These are phyloP conservation scores for Ormosia semicastrata DNA, from an alignment of 306 rosid genomes.

Conservation along the genomic window DNA sequence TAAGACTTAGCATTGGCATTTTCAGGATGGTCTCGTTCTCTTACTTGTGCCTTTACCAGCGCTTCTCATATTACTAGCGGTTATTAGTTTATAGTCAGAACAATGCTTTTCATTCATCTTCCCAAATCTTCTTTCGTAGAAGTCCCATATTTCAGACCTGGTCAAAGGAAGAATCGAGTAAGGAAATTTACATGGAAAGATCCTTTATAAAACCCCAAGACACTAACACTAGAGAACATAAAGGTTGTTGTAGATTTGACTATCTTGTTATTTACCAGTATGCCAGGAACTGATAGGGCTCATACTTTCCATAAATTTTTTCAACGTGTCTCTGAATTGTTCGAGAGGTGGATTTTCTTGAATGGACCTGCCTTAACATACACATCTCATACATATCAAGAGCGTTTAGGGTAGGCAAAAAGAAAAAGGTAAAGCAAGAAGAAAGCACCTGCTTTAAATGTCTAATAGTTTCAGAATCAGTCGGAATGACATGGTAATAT, in stretches of 20 bases:
- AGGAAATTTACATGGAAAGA: not conserved
- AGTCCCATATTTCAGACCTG: slow-evolving; percentile 63
- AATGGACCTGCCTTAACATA: slow-evolving; percentile 39
- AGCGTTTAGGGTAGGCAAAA: not conserved
- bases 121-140: slow-evolving; percentile 43
- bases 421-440: not conserved
- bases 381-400: not conserved
- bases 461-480: slow-evolving; percentile 54
- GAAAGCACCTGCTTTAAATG: slow-evolving; percentile 47
- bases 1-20: not conserved
- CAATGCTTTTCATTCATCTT: slow-evolving; percentile 41
- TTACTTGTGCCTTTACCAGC: not conserved
- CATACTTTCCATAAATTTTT: slow-evolving; percentile 46
- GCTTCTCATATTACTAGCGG: slow-evolving; percentile 49
- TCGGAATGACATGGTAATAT: slow-evolving; percentile 50
- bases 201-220: not conserved
- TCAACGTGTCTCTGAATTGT: slow-evolving; percentile 43
- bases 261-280: slow-evolving; percentile 38
- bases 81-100: slow-evolving; percentile 44
- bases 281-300: slow-evolving; percentile 60
- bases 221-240: not conserved
- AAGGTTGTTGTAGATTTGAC: not conserved
- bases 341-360: slow-evolving; percentile 26
- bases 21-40: slow-evolving; percentile 36
- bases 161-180: not conserved